Base-by-base conservation (phyloP, 2,329 filamentous ascomycete genomes). In the Cordyceps militaris region DNA sequence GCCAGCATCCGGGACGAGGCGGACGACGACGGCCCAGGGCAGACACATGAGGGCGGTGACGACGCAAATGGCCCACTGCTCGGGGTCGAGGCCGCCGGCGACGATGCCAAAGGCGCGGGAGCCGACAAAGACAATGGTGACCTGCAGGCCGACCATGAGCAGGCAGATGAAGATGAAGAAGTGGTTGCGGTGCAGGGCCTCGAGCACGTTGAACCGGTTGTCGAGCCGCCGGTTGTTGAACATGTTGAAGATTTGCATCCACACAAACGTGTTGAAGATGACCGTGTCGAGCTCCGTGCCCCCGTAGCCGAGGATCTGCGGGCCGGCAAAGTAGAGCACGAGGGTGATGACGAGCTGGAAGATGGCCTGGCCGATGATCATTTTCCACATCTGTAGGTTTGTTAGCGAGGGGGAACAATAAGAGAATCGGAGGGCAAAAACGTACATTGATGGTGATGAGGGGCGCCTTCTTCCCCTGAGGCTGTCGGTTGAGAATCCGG, bases 131-230 rank as follows among this genome's bases (percentile, higher is more conserved):
- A 95, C 82, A 67, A 96, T 96, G 73, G 95, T 81, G 21, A 91
- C 76, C 67, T 96, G 91, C 9, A 89, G 89, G 62, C 83, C 90
- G 59, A 94, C 79, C 86, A 96, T 95, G 71, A 94, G 79, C 56
- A 80, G 67, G 71, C 91, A 89, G 72, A 96, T 95, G 26, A 76
- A 76, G 30, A 92, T 79, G 75, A 96, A 96, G 78, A 92, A 94
- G 67, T 80, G 84, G 69, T 96, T 96, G 64, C 79, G 81, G 21
- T 81, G 79, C 58, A 96, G 83, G 57, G 88, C 88, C 70, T 95
- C 90, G 59, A 96, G 90, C 58, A 96, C 87, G 70, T 96, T 96
- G 75, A 94, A 86, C 58, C 83, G 84, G 72, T 95, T 96, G 71
- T 96, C 91, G 16, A 96, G 81, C 14, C 89, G 86, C 57, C 88